Percentiles rank a stretch among this genome's conserved stretches.
phyloP scores from a whole-genome alignment of 1,284 basidiomycete species.

The Spongiforma sp. region DNA sequence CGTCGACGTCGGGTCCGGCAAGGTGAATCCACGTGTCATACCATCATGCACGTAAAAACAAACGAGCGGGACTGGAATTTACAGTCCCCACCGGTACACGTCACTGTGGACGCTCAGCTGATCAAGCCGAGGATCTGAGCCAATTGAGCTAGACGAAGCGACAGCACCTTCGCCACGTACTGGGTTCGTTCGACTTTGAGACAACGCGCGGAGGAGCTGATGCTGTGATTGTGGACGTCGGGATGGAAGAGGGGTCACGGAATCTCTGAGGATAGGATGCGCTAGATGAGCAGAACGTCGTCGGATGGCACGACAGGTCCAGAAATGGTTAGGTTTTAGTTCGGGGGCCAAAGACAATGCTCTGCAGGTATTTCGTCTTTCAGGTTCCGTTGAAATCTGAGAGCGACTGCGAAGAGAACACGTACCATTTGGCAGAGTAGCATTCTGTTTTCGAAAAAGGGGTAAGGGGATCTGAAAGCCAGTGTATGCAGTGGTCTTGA shows the following conservation, averaged over 20 bases:
- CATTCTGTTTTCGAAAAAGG: too few species aligned
- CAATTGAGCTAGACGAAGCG: background rate
- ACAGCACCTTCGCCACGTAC: background rate
- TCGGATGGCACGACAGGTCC: too few species aligned
- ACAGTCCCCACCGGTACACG: constrained; percentile 14
- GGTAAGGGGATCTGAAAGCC: too few species aligned
- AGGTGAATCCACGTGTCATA: background rate
- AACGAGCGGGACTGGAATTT: constrained; percentile 17
- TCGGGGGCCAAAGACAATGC: too few species aligned
- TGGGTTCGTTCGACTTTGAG: background rate
- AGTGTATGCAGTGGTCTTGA: too few species aligned
- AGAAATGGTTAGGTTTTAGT: too few species aligned
- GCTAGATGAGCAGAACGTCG: constrained; percentile 18
- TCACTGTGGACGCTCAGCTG: background rate
- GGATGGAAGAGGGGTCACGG: constrained; percentile 3
- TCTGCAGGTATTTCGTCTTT: too few species aligned
- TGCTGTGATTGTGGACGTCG: background rate
- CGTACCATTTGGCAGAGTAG: too few species aligned
- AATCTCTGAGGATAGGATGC: constrained; percentile 17
- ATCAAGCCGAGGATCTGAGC: background rate
- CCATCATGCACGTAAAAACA: background rate
- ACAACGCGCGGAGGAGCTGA: background rate
- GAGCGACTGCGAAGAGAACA: too few species aligned
- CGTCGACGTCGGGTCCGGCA: too few species aligned
- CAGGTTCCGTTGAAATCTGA: too few species aligned